Base-by-base conservation (phyloP, 1,284 basidiomycete genomes). In the Mrakiaceae sp. region DNA sequence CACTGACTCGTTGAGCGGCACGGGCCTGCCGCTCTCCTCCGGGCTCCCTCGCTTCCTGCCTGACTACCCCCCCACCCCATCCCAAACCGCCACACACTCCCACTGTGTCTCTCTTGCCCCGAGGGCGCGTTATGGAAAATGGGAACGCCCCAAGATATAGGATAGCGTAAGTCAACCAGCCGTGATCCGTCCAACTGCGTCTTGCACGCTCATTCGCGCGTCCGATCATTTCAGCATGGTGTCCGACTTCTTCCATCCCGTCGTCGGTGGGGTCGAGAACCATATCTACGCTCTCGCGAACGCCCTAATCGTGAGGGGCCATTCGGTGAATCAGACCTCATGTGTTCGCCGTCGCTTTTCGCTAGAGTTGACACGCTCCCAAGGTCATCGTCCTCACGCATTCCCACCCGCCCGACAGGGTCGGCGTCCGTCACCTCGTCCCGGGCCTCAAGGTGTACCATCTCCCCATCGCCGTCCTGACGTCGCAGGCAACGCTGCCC, bases 311-410 rank as follows among this genome's bases (percentile, higher is more conserved):
- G 80, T 81, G 52, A 82, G 83, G 43, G 92, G 94, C 1, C 93
- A 98, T 76, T 93, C 90, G 77, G 91, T 88, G 71, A 62, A 76
- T 68, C 14, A 14, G 10, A 44, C 27, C 70, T 58, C 14, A 8
- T 44, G 12, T 1, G 47, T 5, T 47, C 12, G 10, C 46, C 39
- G 54, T 53, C 66, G n/a, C 51, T 16, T 50, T 42, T 50, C 48
- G 39, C 9, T 12, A 0, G 16, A 12, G 12, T 46, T 61, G 46
- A 50, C 64, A 63, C 64, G 16, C 53, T 48, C 10, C 47, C 4
- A 70, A 94, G 89, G 91, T 98, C 62, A 87, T 98, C 68, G 85
- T 96, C 44, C 88, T 98, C 68, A 97, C 95, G 0, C 96, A 98
- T 72, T 87, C 89, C 66, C 90, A 95, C 72, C 81, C 84, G 9